Evolutionary conservation across 1,284 basidiomycete genomes (phyloP).

Genomic region (Fistulina hepatica): DNA sequence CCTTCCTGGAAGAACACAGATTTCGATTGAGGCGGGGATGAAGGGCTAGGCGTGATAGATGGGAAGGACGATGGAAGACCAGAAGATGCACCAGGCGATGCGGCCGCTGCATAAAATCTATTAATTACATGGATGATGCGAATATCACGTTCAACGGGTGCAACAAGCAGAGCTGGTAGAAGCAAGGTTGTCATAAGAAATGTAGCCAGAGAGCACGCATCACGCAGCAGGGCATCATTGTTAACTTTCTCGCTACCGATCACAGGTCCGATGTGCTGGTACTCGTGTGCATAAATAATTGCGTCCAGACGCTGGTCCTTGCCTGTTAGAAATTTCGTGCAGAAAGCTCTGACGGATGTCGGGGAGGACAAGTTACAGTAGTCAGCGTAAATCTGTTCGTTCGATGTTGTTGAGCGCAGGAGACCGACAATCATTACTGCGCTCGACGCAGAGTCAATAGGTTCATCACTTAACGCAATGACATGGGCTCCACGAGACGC

Average conservation of each 20-base stretch:
- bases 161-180: conserved; percentile 65
- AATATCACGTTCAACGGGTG: conserved; percentile 75
- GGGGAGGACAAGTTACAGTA: conserved; percentile 58
- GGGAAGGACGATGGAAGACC: conserved; percentile 19
- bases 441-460: conserved; percentile 32
- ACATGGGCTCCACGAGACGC: conserved; percentile 65
- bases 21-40: conserved; percentile 7
- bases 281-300: conserved; percentile 64
- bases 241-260: conserved; percentile 18
- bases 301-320: conserved; percentile 60
- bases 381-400: conserved; percentile 65
- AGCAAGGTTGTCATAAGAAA: conserved; percentile 72
- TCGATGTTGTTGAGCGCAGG: conserved; percentile 54
- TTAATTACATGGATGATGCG: conserved; percentile 74
- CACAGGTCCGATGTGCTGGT: conserved; percentile 44
- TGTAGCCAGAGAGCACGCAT: conserved; percentile 47
- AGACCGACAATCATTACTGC: conserved; percentile 48
- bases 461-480: conserved; percentile 42
- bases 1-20: conserved; percentile 51
- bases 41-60: conserved; percentile 5
- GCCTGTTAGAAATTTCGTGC: conserved; percentile 49
- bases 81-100: conserved; percentile 26
- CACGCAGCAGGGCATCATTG: conserved; percentile 29
- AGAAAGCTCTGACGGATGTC: conserved; percentile 53
- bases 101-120: conserved; percentile 71